Percentiles rank a stretch among this genome's conserved stretches.
Conservation (phyloP, 1,284 basidiomycete genomes). For the Papiliotrema flavescens region DNA sequence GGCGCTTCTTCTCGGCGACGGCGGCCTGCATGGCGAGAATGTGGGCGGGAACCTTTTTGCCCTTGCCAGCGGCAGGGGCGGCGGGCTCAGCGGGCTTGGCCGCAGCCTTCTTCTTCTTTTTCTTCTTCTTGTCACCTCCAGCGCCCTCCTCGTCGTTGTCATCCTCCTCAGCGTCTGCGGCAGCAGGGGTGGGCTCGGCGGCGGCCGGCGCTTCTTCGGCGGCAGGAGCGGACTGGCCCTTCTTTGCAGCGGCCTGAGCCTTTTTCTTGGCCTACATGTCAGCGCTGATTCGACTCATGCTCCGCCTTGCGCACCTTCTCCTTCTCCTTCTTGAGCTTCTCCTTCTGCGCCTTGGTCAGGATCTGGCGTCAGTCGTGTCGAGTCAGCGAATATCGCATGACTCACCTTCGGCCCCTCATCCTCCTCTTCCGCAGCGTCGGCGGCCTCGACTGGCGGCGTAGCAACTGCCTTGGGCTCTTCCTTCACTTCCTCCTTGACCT, state of each 20-base stretch:
- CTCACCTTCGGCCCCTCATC: conserved; percentile 57
- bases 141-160: conserved; percentile 57
- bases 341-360: conserved; percentile 87
- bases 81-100: conserved; percentile 65
- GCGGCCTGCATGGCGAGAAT: conserved; percentile 68
- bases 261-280: conserved; percentile 81
- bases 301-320: conserved; percentile 81
- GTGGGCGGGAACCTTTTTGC: conserved; percentile 65
- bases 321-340: conserved; percentile 87
- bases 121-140: conserved; percentile 59
- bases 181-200: conserved; percentile 42
- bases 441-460: conserved; percentile 45
- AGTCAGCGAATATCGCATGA: not conserved
- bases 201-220: conserved; percentile 28
- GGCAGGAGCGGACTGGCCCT: conserved; percentile 47
- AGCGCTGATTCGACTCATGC: conserved; percentile 2
- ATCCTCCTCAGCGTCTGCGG: conserved; percentile 58
- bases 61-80: conserved; percentile 47
- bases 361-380: conserved; percentile 53
- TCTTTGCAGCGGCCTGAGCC: conserved; percentile 83
- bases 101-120: conserved; percentile 84
- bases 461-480: conserved; percentile 52
- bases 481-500: conserved; percentile 42
- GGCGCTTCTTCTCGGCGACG: conserved; percentile 82
- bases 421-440: conserved; percentile 66